Evolutionary conservation across 148 eudicot species (phyloP), one percentile per base, ranked within the genome.

Genomic region (Fagopyrum homotropicum): DNA sequence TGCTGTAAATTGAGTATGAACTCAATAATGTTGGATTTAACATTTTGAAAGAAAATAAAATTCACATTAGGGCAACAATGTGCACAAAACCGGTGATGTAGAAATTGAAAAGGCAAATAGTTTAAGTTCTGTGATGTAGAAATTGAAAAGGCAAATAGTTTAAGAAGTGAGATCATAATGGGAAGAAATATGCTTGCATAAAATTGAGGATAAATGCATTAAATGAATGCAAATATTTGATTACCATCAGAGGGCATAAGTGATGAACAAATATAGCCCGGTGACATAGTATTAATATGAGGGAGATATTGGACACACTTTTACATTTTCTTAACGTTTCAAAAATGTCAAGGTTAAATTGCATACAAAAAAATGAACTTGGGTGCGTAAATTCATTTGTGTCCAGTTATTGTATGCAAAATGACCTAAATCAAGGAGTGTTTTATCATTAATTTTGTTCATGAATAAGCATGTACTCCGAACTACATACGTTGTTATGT

Each of bases 41-140:
- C 26, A 22, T 22, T 22, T 22, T 22, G 26, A 22, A 22, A 22
- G 26, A 22, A 22, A 22, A 22, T 22, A 22, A 22, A 22, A 22
- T 22, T 22, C 26, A 22, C 26, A 22, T 22, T 22, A 22, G 26
- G 26, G 26, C 26, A 22, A 22, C 26, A 66, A 82, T 95, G 98
- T 74, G 92, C 83, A 92, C 93, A 90, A 83, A 95, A 90, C 83
- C 98, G 92, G 85, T 78, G 85, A 69, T 35, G 55, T 50, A 47
- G 16, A 51, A 30, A 22, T 5, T 4, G 45, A 45, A 75, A 75
- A 56, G 22, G 43, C 72, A 61, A 45, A 17, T 26, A 22, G 26
- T 22, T 22, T 22, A 22, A 22, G 26, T 22, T 22, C 26, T 22
- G 85, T 78, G 85, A 69, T 35, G 55, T 50, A 47, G 16, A 51